Evolutionary conservation across 768 basidiomycete genomes (phyloP).

Genomic region (Suillus decipiens): DNA sequence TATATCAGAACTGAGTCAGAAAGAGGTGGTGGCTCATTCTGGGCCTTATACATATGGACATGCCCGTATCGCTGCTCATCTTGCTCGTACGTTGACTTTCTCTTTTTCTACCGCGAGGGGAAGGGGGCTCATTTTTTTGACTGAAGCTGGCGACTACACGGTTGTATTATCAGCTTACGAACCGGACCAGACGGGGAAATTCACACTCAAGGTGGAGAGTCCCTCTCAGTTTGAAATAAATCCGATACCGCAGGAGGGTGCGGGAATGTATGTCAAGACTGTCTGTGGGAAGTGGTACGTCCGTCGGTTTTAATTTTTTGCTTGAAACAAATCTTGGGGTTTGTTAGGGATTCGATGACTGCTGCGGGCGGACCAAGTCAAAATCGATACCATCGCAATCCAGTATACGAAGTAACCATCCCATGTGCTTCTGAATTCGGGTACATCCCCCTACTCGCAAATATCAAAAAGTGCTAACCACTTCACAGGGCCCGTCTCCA

Average conservation of each 20-base stretch:
- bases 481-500: conserved; percentile 67
- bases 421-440: conserved; percentile 54
- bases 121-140: not conserved
- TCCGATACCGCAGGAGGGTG: conserved; percentile 80
- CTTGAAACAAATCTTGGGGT: not conserved
- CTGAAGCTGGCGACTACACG: conserved; percentile 67
- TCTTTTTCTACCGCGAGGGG: not conserved
- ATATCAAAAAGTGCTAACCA: not conserved
- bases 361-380: conserved; percentile 74
- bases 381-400: conserved; percentile 66
- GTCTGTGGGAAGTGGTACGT: conserved; percentile 76
- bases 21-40: conserved; percentile 71
- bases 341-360: conserved; percentile 50
- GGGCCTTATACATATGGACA: conserved; percentile 83
- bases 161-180: conserved; percentile 86
- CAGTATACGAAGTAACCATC: conserved; percentile 63
- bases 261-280: conserved; percentile 81
- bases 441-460: conserved; percentile 38
- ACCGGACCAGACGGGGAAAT: conserved; percentile 65
- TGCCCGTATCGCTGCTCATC: conserved; percentile 50
- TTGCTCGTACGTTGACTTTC: conserved; percentile 48
- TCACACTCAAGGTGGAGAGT: conserved; percentile 64
- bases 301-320: not conserved
- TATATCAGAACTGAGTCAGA: conserved; percentile 63
- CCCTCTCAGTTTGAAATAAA: conserved; percentile 60